phyloP scores from a whole-genome alignment of 805 yeast species.

The Monosporozyma unispora region DNA sequence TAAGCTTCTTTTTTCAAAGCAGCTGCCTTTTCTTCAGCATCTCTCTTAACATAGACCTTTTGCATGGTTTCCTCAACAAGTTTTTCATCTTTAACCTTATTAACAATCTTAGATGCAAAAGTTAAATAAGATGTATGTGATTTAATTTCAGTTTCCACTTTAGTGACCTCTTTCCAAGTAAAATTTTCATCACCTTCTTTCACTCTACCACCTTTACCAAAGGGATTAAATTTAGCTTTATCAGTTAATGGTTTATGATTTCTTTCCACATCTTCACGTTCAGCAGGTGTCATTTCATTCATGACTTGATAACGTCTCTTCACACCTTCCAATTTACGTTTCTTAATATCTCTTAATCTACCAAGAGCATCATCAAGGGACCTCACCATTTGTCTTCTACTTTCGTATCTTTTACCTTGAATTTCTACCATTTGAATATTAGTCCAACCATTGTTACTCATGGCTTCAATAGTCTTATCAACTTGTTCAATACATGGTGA shows the following conservation, averaged over 20 bases:
- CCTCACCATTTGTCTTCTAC: constrained; percentile 80
- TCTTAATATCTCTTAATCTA: constrained; percentile 70
- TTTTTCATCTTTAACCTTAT: constrained; percentile 15
- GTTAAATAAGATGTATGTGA: constrained; percentile 91
- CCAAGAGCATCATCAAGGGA: constrained; percentile 71
- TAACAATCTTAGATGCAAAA: constrained; percentile 55
- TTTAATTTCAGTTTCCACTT: constrained; percentile 75
- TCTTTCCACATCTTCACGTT: constrained; percentile 6
- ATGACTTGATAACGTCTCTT: constrained; percentile 39
- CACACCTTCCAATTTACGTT: constrained; percentile 57
- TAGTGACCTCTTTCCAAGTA: constrained; percentile 79
- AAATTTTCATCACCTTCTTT: constrained; percentile 78
- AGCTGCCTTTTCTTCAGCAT: not conserved
- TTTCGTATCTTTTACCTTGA: constrained; percentile 77
- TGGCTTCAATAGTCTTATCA: constrained; percentile 67
- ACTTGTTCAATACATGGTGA: constrained; percentile 98
- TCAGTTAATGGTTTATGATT: constrained; percentile 27
- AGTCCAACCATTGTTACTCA: constrained; percentile 73
- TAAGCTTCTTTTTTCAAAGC: not conserved
- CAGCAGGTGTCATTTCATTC: constrained; percentile 22
- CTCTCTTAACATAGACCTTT: not conserved
- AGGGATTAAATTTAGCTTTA: constrained; percentile 69
- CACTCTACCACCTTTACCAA: constrained; percentile 81
- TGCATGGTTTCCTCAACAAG: constrained; percentile 5
- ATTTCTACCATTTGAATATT: constrained; percentile 88